Percentiles rank a stretch among this genome's conserved stretches.
These are phyloP conservation scores for Fagopyrum esculentum DNA, from an alignment of 148 eudicot species.

Conservation along the genomic window DNA sequence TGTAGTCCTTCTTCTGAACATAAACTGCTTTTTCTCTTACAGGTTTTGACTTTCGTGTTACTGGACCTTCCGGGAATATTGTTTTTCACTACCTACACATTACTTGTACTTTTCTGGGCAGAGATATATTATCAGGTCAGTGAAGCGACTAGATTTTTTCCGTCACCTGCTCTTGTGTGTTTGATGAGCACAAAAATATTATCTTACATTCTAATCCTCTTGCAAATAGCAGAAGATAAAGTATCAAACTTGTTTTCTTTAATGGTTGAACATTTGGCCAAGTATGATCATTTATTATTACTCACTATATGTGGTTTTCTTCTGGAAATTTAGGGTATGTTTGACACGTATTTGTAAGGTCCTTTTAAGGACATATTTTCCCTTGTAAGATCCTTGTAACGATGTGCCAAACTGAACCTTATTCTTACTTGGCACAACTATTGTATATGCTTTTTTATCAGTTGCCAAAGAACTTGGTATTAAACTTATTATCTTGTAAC, in stretches of 20 bases:
- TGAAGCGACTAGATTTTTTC: neutral
- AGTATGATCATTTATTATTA: neutral
- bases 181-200: neutral
- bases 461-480: neutral
- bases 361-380: too few relatives aligned
- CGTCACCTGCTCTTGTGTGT: neutral
- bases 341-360: too few relatives aligned
- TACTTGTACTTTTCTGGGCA: conserved; percentile 96
- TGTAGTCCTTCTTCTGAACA: neutral
- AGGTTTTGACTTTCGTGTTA: conserved; percentile 53
- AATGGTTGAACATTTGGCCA: neutral
- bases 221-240: neutral
- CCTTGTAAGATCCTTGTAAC: too few relatives aligned
- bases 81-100: conserved; percentile 85
- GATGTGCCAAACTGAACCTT: neutral
- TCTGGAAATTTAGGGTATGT: neutral
- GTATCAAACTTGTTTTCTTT: neutral
- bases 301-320: neutral
- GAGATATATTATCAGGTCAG: conserved; percentile 90
- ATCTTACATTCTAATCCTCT: neutral
- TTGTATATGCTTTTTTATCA: neutral
- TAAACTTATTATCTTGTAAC: neutral
- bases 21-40: conserved; percentile 9
- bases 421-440: neutral
- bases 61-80: conserved; percentile 86